These are phyloP conservation scores for Bacidia gigantensis DNA, from an alignment of 495 filamentous ascomycete genomes.

Conservation along the genomic window DNA sequence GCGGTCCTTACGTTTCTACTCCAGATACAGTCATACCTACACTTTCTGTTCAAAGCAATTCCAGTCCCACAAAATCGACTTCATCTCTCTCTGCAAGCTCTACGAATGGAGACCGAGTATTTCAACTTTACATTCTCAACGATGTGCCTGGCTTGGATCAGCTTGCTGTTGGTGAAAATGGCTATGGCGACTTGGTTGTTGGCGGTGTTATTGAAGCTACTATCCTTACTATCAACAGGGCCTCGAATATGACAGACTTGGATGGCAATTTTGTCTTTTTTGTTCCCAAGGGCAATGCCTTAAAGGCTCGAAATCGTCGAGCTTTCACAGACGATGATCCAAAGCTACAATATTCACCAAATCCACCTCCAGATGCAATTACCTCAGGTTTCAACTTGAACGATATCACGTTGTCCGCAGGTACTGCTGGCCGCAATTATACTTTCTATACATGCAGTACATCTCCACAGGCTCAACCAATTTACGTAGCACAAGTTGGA, in stretches of 20 bases:
- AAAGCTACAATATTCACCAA: neutral
- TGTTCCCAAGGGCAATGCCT: neutral
- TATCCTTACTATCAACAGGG: conserved; percentile 1
- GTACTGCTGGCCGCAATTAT: neutral
- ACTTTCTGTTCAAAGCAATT: neutral
- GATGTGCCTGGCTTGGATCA: neutral
- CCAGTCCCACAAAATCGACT: neutral
- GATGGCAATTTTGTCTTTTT: conserved; percentile 5
- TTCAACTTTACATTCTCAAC: conserved; percentile 4
- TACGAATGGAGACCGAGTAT: neutral
- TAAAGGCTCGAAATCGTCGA: neutral
- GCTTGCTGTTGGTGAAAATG: conserved; percentile 3
- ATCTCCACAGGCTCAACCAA: neutral
- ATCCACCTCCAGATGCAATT: neutral
- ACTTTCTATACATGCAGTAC: conserved; percentile 4
- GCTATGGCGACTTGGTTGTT: conserved; percentile 1
- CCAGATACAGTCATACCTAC: too few species aligned
- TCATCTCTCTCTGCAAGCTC: neutral
- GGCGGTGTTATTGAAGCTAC: conserved; percentile 1
- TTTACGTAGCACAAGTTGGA: conserved; percentile 2
- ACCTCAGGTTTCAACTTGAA: neutral
- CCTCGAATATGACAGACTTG: conserved; percentile 3
- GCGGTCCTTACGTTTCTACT: too few species aligned
- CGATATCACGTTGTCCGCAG: neutral
- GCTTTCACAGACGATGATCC: neutral